phyloP scores from a whole-genome alignment of 345 rosid genomes.

The Lumnitzera littorea region DNA sequence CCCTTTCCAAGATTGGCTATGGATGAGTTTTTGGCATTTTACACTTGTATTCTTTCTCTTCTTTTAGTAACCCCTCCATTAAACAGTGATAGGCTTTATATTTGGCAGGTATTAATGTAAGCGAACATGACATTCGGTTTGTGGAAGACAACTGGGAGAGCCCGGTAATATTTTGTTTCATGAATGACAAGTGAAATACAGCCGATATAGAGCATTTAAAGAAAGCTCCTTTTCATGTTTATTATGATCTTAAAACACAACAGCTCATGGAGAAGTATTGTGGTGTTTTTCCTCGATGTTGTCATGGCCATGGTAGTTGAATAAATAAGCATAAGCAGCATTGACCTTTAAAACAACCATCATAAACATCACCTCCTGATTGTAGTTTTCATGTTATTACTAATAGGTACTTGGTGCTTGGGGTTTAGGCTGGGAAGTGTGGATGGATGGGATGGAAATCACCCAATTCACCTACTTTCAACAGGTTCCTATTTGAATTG shows the following conservation, averaged over 20 bases:
- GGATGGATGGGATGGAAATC: constrained; percentile 99
- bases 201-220: too few relatives aligned
- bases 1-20: not conserved
- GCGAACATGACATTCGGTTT: constrained; percentile 80
- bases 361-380: too few relatives aligned
- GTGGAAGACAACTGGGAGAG: constrained; percentile 99
- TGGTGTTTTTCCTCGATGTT: too few relatives aligned
- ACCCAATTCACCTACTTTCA: constrained; percentile 98
- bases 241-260: too few relatives aligned
- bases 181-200: not conserved
- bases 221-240: too few relatives aligned
- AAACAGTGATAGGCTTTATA: not conserved
- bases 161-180: constrained; percentile 52
- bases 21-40: not conserved
- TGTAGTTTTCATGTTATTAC: constrained; percentile 6
- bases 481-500: constrained; percentile 48
- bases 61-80: not conserved
- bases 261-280: too few relatives aligned
- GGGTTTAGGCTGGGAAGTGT: constrained; percentile 99
- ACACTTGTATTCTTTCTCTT: too few relatives aligned
- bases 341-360: too few relatives aligned
- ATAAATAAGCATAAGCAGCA: too few relatives aligned
- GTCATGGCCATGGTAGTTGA: too few relatives aligned
- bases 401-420: constrained; percentile 96
- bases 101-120: constrained; percentile 75